Base-by-base conservation (phyloP, 345 rosid genomes). In the Brassica incana region DNA sequence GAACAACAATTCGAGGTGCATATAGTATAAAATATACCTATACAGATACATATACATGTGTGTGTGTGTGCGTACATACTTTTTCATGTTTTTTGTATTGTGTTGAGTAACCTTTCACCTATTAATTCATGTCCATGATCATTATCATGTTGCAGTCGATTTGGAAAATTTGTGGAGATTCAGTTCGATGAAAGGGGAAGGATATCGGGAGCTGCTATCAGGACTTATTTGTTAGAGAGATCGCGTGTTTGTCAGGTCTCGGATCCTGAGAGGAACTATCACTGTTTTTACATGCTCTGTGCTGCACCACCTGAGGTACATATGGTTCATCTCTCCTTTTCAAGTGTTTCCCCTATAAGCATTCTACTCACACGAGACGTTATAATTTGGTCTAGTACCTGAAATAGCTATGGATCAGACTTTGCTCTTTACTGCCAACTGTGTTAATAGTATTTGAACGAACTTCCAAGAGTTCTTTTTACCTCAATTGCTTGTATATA, bases 221-320 rank as follows among this genome's bases (percentile, higher is more conserved):
- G 97, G 85, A 95, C 99, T 82, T 95, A 95, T 82, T 86, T 92
- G 90, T 86, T 92, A 60, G 99, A 93, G 87, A 91, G 99, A 81
- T 95, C 99, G 59, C 93, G 99, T 67, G 99, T 95, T 79, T 95
- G 99, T 77, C 99, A 95, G 86, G 93, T 95, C 82, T 95, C 98
- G 59, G 96, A 93, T 82, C 97, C 94, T 58, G 99, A 95, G 87
- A 91, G 99, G 85, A 93, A 95, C 78, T 95, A 95, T 84, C 99
- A 95, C 83, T 92, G 98, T 82, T 95, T 95, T 87, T 95, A 95
- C 87, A 92, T 95, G 99, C 92, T 95, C 61, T 95, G 99, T 85
- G 88, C 99, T 76, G 99, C 98, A 50, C 99, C 99, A 54, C 85
- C 83, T 27, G 97, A 92, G 97, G 99, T 95, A 84, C 82, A 8